phyloP scores from a whole-genome alignment of 352 stramenopile genomes.

The Phytophthora idaei region DNA sequence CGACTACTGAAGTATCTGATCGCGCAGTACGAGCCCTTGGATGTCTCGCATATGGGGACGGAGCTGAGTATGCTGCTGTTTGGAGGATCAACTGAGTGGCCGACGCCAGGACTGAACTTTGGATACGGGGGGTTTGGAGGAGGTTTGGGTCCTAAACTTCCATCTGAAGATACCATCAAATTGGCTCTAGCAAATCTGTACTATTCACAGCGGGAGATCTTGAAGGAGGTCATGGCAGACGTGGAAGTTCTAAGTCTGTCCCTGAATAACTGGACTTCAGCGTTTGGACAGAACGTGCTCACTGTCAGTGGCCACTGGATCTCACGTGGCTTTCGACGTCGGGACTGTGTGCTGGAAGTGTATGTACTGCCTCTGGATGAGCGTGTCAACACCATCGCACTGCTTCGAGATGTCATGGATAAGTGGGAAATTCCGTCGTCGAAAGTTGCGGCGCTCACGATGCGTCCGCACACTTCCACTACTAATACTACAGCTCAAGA shows the following conservation, averaged over 20 bases:
- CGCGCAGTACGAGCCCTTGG: slow-evolving; percentile 75
- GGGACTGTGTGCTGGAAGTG: slow-evolving; percentile 79
- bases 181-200: slow-evolving; percentile 74
- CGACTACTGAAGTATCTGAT: slow-evolving; percentile 78
- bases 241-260: slow-evolving; percentile 78
- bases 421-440: slow-evolving; percentile 80
- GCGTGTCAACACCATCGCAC: slow-evolving; percentile 75
- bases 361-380: slow-evolving; percentile 81
- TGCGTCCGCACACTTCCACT: slow-evolving; percentile 49
- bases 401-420: slow-evolving; percentile 82
- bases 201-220: slow-evolving; percentile 80
- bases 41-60: slow-evolving; percentile 68
- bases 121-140: slow-evolving; percentile 30
- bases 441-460: slow-evolving; percentile 76
- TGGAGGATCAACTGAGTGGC: slow-evolving; percentile 43
- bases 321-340: slow-evolving; percentile 70
- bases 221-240: slow-evolving; percentile 79
- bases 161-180: slow-evolving; percentile 75
- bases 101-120: slow-evolving; percentile 28
- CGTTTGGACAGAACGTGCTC: slow-evolving; percentile 81
- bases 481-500: slow-evolving; percentile 11
- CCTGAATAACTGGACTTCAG: slow-evolving; percentile 83
- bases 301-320: slow-evolving; percentile 84
- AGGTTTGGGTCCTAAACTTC: slow-evolving; percentile 45
- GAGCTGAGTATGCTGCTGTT: slow-evolving; percentile 69